Evolutionary conservation across 805 yeast species (phyloP), one percentile per base, ranked within the genome.

Genomic region (Clavispora carvajalis): DNA sequence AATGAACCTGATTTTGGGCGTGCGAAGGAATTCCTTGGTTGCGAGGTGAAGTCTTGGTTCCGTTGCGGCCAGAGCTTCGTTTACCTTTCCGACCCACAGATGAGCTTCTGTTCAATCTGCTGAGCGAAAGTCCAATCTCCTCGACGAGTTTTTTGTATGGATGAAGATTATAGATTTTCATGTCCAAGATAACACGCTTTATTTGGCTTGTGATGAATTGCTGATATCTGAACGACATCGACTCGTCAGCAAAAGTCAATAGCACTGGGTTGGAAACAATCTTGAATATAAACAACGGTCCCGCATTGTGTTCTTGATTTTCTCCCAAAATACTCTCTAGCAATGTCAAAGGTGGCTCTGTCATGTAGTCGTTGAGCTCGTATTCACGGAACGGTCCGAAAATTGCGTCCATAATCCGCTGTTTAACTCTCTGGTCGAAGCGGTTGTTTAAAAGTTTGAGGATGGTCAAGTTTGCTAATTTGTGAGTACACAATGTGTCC

Each of bases 81-180:
- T 57, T 60, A 33, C 39, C 45, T 39, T 59, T 55, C 29, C 64
- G 55, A 38, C 50, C 51, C 10, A 55, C 53, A 4, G 62, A 53
- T 3, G 51, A 21, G 9, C 60, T 47, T 35, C 69, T 50, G 36
- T 58, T 58, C 33, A 65, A 47, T 36, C 70, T 52, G 35, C 58
- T 58, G 41, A 58, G 59, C 8, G 70, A 58, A 29, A 90, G 66
- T 3, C 97, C 97, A 46, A 89, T 91, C 60, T 91, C 98, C 51
- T 91, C 98, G 74, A 90, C 76, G 42, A 93, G 69, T 48, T 95
- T 79, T 56, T 86, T 85, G 62, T 87, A 86, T 25, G 84, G 85
- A 57, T 85, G 95, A 38, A 63, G 68, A 22, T 74, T 66, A 34
- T 68, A 52, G 28, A 82, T 71, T 43, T 77, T 78, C 52, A 76